Conservation (phyloP, 208 protist genomes). For the Herpetomonas samuelpessoai region DNA sequence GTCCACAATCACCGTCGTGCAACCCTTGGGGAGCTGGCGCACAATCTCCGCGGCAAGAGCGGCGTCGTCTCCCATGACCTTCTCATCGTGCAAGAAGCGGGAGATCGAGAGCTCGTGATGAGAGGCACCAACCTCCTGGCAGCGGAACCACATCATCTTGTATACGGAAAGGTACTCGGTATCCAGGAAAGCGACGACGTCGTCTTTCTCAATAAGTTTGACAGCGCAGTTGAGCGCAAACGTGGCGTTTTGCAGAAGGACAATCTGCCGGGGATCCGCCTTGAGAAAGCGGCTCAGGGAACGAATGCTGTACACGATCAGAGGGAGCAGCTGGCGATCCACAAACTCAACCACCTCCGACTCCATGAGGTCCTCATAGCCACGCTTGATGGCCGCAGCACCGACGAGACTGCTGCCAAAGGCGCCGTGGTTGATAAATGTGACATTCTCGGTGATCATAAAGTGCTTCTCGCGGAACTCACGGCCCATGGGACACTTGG, state of each 20-base stretch:
- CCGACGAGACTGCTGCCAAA: conserved; percentile 80
- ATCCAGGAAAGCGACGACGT: conserved; percentile 82
- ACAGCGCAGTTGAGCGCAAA: conserved; percentile 88
- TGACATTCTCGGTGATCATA: conserved; percentile 55
- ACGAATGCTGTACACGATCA: conserved; percentile 80
- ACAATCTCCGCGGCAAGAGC: conserved; percentile 57
- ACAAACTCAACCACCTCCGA: conserved; percentile 83
- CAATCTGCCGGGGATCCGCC: conserved; percentile 72
- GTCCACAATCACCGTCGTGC: conserved; percentile 80
- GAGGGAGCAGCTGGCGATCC: conserved; percentile 83
- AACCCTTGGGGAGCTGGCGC: conserved; percentile 57
- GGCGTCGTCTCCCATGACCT: conserved; percentile 62
- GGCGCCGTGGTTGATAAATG: conserved; percentile 93
- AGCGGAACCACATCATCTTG: conserved; percentile 89
- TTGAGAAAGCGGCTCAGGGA: conserved; percentile 65
- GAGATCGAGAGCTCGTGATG: conserved; percentile 67
- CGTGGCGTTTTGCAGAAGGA: conserved; percentile 89
- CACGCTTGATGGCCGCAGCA: conserved; percentile 70
- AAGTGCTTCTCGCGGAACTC: conserved; percentile 64
- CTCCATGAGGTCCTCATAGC: conserved; percentile 75
- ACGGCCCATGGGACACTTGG: conserved; percentile 35
- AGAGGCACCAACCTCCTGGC: conserved; percentile 59
- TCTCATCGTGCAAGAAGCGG: conserved; percentile 54
- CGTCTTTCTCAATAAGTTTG: conserved; percentile 52
- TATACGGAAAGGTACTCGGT: conserved; percentile 88